Conservation (phyloP, 2,329 filamentous ascomycete genomes). For the Arachnomyces sp. region DNA sequence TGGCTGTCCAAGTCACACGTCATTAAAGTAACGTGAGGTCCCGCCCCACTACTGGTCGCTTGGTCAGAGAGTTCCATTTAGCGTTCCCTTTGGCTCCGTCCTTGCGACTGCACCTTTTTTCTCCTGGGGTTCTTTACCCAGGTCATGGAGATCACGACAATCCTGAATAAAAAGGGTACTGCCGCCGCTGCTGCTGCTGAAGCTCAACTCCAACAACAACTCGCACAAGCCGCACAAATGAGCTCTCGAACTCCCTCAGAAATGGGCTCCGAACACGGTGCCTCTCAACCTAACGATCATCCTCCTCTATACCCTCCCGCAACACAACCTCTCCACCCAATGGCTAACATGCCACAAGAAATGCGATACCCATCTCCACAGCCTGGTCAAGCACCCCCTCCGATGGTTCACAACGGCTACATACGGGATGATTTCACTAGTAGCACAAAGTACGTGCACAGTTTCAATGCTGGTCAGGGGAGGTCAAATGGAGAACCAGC, state of each 20-base stretch:
- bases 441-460: constrained; percentile 30
- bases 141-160: constrained; percentile 46
- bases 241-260: constrained; percentile 40
- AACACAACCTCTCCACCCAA: constrained; percentile 43
- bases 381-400: constrained; percentile 35
- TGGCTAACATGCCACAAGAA: constrained; percentile 44
- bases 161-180: constrained; percentile 43
- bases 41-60: no score
- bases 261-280: constrained; percentile 51
- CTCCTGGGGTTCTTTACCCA: no score
- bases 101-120: no score
- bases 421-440: constrained; percentile 38
- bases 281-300: constrained; percentile 48
- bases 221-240: constrained; percentile 32
- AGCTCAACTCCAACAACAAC: constrained; percentile 37
- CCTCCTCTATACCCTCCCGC: constrained; percentile 50
- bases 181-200: constrained; percentile 35
- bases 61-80: no score
- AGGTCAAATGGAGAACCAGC: constrained; percentile 40
- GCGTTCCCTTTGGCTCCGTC: no score
- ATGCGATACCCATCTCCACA: constrained; percentile 48
- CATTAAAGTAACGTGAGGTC: no score
- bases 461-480: constrained; percentile 30
- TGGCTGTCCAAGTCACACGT: no score
- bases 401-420: constrained; percentile 48